A percentile compares a stretch with the other conserved stretches of the same genome.
Evolutionary conservation across 2,329 filamentous ascomycete species (phyloP).

Genomic region (Fusarium burgessii): DNA sequence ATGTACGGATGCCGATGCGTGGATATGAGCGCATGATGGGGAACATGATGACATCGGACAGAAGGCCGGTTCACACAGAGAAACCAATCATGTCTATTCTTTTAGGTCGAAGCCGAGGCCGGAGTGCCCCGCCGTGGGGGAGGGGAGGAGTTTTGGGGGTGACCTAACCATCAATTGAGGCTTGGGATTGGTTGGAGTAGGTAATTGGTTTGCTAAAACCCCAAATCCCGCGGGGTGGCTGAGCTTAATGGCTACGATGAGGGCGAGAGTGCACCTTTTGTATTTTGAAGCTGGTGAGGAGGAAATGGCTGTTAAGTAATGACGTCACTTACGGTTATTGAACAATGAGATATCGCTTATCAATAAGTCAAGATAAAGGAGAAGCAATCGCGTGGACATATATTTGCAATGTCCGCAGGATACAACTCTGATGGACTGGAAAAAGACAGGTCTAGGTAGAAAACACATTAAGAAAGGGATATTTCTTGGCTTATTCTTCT

Average conservation of each 20-base stretch:
- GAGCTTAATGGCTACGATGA: neutral
- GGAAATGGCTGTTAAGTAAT: neutral
- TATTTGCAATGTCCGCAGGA: too few relatives aligned
- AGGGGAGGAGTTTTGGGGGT: conserved; percentile 25
- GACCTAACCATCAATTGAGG: neutral
- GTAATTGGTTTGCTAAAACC: neutral
- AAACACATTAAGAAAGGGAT: too few relatives aligned
- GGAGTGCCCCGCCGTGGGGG: conserved; percentile 39
- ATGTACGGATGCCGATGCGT: conserved; percentile 29
- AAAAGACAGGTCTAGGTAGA: too few relatives aligned
- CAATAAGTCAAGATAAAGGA: neutral
- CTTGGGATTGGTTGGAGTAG: neutral
- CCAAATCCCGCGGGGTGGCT: conserved; percentile 36
- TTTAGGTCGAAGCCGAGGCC: conserved; percentile 13
- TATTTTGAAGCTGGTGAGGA: neutral
- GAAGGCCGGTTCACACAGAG: conserved; percentile 29
- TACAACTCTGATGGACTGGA: too few relatives aligned
- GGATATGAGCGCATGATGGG: conserved; percentile 33
- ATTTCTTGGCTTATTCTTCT: too few relatives aligned
- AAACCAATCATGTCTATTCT: neutral
- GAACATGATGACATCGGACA: conserved; percentile 35
- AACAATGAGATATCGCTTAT: neutral
- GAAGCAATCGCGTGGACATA: too few relatives aligned
- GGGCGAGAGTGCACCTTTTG: neutral
- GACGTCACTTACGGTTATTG: neutral